Conservation (phyloP, 129 eudicot genomes). For the Artemisia annua region DNA sequence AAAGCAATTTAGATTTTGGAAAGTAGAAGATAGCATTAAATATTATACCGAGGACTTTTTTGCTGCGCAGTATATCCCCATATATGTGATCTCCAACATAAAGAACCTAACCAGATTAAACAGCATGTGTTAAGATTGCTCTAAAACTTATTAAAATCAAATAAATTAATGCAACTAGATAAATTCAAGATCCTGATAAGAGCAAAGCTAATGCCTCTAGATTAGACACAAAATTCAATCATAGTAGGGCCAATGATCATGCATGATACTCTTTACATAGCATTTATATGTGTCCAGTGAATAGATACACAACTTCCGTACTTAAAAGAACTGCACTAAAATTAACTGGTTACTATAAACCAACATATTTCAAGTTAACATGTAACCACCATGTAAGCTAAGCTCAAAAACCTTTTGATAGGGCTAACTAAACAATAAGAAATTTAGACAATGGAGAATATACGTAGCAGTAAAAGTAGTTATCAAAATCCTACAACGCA, state of each 20-base stretch:
- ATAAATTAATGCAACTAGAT: not conserved
- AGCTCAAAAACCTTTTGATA: no score
- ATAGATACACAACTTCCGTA: not conserved
- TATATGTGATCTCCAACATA: slow-evolving; percentile 98
- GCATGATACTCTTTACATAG: not conserved
- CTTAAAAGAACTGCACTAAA: not conserved
- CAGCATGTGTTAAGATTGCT: slow-evolving; percentile 10
- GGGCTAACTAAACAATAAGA: no score
- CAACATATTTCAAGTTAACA: no score
- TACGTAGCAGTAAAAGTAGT: no score
- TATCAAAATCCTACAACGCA: no score
- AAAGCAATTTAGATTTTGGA: not conserved
- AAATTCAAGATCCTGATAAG: not conserved
- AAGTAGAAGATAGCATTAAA: not conserved
- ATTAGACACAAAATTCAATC: not conserved
- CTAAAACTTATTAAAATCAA: not conserved
- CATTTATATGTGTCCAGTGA: not conserved
- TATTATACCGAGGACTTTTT: slow-evolving; percentile 80
- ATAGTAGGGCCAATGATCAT: not conserved
- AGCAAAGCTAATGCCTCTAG: not conserved
- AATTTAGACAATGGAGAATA: no score
- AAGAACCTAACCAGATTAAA: slow-evolving; percentile 62
- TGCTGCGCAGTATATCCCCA: slow-evolving; percentile 95
- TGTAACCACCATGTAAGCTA: no score
- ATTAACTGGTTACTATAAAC: no score